Base-by-base conservation (phyloP, 306 rosid genomes). In the Pueraria montana region DNA sequence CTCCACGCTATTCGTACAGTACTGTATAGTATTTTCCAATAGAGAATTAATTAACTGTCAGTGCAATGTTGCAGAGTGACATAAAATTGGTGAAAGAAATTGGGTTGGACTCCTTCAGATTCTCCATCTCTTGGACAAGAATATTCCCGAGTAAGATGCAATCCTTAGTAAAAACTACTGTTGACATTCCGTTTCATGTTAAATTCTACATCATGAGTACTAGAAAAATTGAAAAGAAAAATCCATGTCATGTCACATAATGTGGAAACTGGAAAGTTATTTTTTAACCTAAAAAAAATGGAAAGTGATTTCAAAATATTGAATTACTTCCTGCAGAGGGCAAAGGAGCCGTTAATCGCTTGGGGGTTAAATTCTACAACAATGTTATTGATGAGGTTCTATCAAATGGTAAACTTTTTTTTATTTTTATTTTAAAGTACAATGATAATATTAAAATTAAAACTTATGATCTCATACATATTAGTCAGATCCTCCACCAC, bases 111-210 rank as follows among this genome's bases (percentile, higher is more conserved):
- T 88, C 92, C 3, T 87, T 63, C 62, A 85, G 94, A 73, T 88
- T 90, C 27, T 90, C 94, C 78, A 76, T 90, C 77, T 88, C 94
- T 9, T 90, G 94, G 94, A 17, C 89, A 10, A 66, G 94, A 79
- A 78, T 90, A 40, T 80, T 90, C 13, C 92, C 92, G 0, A 72
- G 94, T 90, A 88, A 80, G 83, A 8, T 2, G 0, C n/a, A n/a
- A 24, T 13, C 8, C 30, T 21, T n/a, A 36, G 0, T 61, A 18
- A 10, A 56, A 45, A 14, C 26, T 30, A 58, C 0, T 17, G 14
- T 13, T 66, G 6, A 6, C 16, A 16, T 7, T 42, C 1, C 2
- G 4, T 64, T 23, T 38, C 67, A 21, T 24, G n/a, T n/a, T n/a
- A 16, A 63, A 21, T 23, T 11, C 16, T 53, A 9, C 13, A 53